These are phyloP conservation scores for Pistacia atlantica DNA, from an alignment of 345 rosid genomes.

Conservation along the genomic window DNA sequence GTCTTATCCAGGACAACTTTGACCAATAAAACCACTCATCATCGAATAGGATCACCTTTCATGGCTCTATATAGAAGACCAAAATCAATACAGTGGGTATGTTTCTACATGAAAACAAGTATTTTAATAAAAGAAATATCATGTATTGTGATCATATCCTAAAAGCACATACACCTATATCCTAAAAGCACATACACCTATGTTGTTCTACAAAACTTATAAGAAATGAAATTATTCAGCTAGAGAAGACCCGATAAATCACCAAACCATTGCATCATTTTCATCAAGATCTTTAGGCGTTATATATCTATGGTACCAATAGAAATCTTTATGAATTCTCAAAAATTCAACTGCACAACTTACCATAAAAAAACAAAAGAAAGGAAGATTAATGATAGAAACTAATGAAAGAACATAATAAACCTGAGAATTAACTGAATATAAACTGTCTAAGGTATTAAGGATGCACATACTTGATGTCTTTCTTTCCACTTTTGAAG, in stretches of 20 bases:
- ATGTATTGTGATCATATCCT: too few relatives aligned
- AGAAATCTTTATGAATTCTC: not conserved
- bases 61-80: not conserved
- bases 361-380: not conserved
- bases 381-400: not conserved
- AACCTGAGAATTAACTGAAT: not conserved
- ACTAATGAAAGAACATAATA: not conserved
- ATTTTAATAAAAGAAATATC: not conserved
- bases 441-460: not conserved
- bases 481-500: conserved; percentile 90
- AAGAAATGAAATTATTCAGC: not conserved
- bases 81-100: not conserved
- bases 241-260: not conserved
- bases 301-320: not conserved
- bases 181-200: not conserved
- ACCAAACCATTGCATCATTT: not conserved
- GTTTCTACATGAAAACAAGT: not conserved
- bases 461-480: conserved; percentile 55
- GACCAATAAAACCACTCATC: not conserved
- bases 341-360: not conserved
- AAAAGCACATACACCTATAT: not conserved
- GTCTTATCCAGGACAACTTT: not conserved
- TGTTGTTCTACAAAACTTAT: too few relatives aligned
- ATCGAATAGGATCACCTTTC: not conserved
- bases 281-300: not conserved